Evolutionary conservation across 1,139 yeast genomes (phyloP), one percentile per base, ranked within the genome.

Genomic region (Geotrichum cucujoidarum): DNA sequence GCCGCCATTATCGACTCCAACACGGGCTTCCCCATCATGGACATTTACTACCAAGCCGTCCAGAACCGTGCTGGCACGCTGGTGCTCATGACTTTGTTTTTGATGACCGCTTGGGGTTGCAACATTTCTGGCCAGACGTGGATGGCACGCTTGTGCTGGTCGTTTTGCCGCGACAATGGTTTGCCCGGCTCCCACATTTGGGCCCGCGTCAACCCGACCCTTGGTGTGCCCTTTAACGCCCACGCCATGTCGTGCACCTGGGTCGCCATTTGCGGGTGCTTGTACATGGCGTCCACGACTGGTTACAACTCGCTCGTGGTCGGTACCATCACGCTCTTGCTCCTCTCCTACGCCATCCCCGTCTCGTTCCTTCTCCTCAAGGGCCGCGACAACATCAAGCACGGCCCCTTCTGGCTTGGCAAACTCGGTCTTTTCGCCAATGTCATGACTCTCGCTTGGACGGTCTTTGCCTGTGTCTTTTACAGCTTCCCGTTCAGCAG

Each of bases 81-180:
- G 33, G 72, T 78, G 51, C 70, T 83, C 42, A 85, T 82, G 39
- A 64, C 75, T 22, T 66, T 83, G 54, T 71, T 83, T 44, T 68
- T 80, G 49, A 68, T 77, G 46, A 81, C 88, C 11, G 82, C 85
- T 2, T 70, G 77, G 58, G 87, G 88, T 35, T 83, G 89, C 63
- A 79, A 80, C 52, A 79, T 82, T 54, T 76, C 85, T 7, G 75
- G 83, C 50, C 89, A 83, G 59, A 82, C 90, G 3, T 81, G 88
- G 86, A 85, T 80, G 67, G 81, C 87, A 40, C 72, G 88, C 63
- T 68, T 82, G 56, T 77, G 85, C 58, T 83, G 90, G 90, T 81
- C 89, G 6, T 84, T 83, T 63, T 74, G 88, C 17, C 77, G 90
- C 65, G 90, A 83, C 66, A 69, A 72, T 32, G 80, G 80, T 51